phyloP scores from a whole-genome alignment of 176 grass and related monocot species.

The Bonia amplexicaulis region DNA sequence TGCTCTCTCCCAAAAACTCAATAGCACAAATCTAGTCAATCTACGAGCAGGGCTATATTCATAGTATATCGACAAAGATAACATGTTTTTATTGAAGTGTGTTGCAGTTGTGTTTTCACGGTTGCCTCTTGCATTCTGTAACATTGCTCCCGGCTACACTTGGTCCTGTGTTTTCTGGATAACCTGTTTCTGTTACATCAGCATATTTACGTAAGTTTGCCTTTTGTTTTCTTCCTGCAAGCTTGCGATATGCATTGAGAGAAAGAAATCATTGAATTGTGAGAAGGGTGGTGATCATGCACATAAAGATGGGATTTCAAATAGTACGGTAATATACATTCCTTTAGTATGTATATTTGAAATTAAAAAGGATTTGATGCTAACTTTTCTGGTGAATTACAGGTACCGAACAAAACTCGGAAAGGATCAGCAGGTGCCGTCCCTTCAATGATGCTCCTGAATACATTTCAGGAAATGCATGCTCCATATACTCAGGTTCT shows the following conservation, averaged over 20 bases:
- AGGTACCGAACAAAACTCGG: constrained; percentile 41
- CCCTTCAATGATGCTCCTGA: constrained; percentile 76
- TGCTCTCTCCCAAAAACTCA: neutral
- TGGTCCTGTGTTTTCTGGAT: neutral
- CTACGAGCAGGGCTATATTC: neutral
- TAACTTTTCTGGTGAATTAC: constrained; percentile 35
- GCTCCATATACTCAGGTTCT: constrained; percentile 95
- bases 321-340: constrained; percentile 47
- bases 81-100: neutral
- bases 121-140: neutral
- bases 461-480: constrained; percentile 90
- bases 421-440: constrained; percentile 81
- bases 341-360: constrained; percentile 21
- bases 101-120: neutral
- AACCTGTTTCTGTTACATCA: neutral
- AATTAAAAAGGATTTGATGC: constrained; percentile 8
- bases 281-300: constrained; percentile 37
- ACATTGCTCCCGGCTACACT: neutral
- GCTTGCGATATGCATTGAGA: constrained; percentile 89
- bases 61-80: neutral
- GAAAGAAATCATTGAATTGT: constrained; percentile 63
- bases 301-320: constrained; percentile 44
- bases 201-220: constrained; percentile 17
- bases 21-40: neutral
- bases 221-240: constrained; percentile 37